phyloP scores from a whole-genome alignment of 371 early-diverging fungal species.

The Cokeromyces recurvatus region DNA sequence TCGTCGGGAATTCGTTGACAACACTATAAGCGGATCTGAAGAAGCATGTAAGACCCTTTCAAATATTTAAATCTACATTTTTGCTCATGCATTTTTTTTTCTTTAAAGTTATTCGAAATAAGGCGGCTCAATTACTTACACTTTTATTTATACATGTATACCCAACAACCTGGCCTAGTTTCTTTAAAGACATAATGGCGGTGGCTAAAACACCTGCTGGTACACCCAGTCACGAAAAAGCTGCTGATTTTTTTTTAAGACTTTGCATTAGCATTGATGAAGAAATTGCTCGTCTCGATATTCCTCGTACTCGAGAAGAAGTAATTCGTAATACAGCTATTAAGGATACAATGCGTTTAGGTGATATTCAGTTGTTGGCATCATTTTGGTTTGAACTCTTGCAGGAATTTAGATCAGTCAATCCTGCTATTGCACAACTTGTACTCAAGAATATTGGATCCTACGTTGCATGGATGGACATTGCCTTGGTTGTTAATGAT shows the following conservation, averaged over 20 bases:
- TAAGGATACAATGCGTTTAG: conserved; percentile 91
- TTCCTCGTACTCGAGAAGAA: conserved; percentile 71
- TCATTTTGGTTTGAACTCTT: conserved; percentile 74
- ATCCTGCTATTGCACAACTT: conserved; percentile 56
- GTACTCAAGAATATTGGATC: conserved; percentile 63
- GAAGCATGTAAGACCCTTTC: conserved; percentile 46
- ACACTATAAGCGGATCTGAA: conserved; percentile 44
- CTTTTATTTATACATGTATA: conserved; percentile 80
- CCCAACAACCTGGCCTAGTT: conserved; percentile 80
- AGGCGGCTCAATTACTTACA: conserved; percentile 81
- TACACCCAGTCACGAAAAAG: conserved; percentile 44
- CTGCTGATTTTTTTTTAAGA: conserved; percentile 79
- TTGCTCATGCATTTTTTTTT: no score
- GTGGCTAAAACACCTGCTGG: conserved; percentile 51
- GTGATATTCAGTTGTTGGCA: conserved; percentile 72
- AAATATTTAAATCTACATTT: no score
- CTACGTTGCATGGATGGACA: conserved; percentile 91
- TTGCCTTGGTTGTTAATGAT: conserved; percentile 82
- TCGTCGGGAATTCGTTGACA: conserved; percentile 57
- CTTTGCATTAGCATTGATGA: conserved; percentile 84
- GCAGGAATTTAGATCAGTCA: conserved; percentile 47
- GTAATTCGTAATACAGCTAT: conserved; percentile 71
- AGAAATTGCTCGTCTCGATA: conserved; percentile 79
- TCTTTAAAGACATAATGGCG: conserved; percentile 81
- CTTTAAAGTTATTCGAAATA: conserved; percentile 75